A percentile compares a stretch with the other conserved stretches of the same genome.
Evolutionary conservation across 805 yeast species (phyloP).

Genomic region (Saccharomycopsis synnaedendra): DNA sequence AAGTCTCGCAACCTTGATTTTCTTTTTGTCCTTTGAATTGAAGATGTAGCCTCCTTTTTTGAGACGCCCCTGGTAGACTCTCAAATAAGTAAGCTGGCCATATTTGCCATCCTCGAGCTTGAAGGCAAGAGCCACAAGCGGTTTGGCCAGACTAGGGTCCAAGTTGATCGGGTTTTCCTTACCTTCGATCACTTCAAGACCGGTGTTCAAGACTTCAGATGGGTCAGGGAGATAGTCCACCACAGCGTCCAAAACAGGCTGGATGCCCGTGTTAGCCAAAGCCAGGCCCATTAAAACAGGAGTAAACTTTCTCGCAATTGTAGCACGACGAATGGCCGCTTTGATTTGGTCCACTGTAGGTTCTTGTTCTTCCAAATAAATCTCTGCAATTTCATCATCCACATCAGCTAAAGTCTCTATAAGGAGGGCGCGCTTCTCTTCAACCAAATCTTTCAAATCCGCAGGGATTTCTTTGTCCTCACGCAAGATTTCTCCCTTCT

Average conservation of each 20-base stretch:
- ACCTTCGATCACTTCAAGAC: slow-evolving; percentile 52
- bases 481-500: slow-evolving; percentile 75
- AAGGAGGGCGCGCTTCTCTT: slow-evolving; percentile 75
- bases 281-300: slow-evolving; percentile 99
- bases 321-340: slow-evolving; percentile 84
- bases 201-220: slow-evolving; percentile 82
- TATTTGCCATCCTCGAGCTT: slow-evolving; percentile 96
- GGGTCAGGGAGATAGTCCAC: slow-evolving; percentile 82
- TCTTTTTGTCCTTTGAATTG: slow-evolving; percentile 87
- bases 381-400: slow-evolving; percentile 93
- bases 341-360: slow-evolving; percentile 80
- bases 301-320: slow-evolving; percentile 90
- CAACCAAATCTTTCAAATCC: slow-evolving; percentile 70
- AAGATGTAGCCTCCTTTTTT: slow-evolving; percentile 83
- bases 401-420: slow-evolving; percentile 96
- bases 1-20: slow-evolving; percentile 82
- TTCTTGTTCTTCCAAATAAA: slow-evolving; percentile 80
- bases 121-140: slow-evolving; percentile 96
- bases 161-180: slow-evolving; percentile 62
- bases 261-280: slow-evolving; percentile 90
- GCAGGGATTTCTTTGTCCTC: slow-evolving; percentile 58
- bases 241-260: slow-evolving; percentile 82
- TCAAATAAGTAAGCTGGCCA: slow-evolving; percentile 93
- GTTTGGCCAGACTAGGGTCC: slow-evolving; percentile 59
- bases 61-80: slow-evolving; percentile 94